Evolutionary conservation across 768 basidiomycete species (phyloP).

Genomic region (Termitomyces sp.): DNA sequence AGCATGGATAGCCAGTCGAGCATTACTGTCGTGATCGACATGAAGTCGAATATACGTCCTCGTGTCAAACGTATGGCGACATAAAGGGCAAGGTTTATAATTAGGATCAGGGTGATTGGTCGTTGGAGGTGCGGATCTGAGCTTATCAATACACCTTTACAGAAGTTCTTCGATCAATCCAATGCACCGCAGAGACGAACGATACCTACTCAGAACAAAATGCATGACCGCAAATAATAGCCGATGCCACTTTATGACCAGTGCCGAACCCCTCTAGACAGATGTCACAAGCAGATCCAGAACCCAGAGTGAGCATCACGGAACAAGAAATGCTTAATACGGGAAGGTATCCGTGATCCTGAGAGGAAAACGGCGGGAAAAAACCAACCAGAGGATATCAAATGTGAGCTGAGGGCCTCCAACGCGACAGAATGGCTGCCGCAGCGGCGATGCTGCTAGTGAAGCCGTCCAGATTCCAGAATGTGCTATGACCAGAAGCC

Average conservation of each 20-base stretch:
- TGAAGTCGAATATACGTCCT: constrained; percentile 47
- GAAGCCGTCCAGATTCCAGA: not conserved
- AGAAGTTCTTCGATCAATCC: constrained; percentile 5
- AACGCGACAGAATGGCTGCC: too few species aligned
- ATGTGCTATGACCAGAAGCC: not conserved
- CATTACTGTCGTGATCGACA: constrained; percentile 46
- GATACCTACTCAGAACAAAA: constrained; percentile 52
- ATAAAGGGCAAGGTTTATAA: constrained; percentile 51
- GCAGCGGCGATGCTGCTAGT: too few species aligned
- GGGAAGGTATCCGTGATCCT: constrained; percentile 6
- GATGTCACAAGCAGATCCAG: constrained; percentile 71
- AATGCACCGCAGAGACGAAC: not conserved
- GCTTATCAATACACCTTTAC: constrained; percentile 52
- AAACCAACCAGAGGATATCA: not conserved
- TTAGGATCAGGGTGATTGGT: constrained; percentile 5
- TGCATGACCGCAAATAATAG: constrained; percentile 69
- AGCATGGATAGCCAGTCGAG: constrained; percentile 18
- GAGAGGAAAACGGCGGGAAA: not conserved
- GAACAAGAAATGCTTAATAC: constrained; percentile 14
- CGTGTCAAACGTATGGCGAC: constrained; percentile 49
- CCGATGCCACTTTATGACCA: constrained; percentile 54
- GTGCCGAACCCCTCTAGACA: constrained; percentile 63
- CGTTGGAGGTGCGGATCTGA: constrained; percentile 33
- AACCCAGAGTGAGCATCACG: constrained; percentile 61
- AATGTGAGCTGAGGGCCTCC: not conserved